Evolutionary conservation across 1,284 basidiomycete species (phyloP), one percentile per base, ranked within the genome.

Genomic region (Gymnopus androsaceus): DNA sequence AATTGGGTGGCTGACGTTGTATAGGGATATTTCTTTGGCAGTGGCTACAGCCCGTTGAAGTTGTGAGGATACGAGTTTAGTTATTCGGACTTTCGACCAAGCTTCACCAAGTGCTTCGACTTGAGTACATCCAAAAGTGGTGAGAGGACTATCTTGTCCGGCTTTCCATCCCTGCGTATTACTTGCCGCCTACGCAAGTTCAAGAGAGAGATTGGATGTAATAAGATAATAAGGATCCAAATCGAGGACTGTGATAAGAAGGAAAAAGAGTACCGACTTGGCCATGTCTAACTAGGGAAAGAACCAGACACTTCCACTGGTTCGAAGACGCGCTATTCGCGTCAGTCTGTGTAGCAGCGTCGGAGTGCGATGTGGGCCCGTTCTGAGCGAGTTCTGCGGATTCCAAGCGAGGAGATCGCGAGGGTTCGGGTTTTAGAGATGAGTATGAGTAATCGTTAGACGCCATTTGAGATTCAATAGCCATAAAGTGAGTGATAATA

Each of bases 241-340:
- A 34, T 37, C n/a, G n/a, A n/a, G n/a, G n/a, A n/a, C n/a, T n/a
- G n/a, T n/a, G n/a, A n/a, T n/a, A n/a, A n/a, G n/a, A n/a, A n/a
- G n/a, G n/a, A n/a, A n/a, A n/a, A n/a, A n/a, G n/a, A n/a, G n/a
- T n/a, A 44, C 50, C 4, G 9, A 46, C 45, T 41, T 52, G 36
- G 17, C 23, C 50, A 21, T 52, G 50, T 21, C 50, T 23, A 15
- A 52, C 21, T 4, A 52, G 50, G 7, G 50, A 30, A 25, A 52
- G 30, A 19, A 52, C 50, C n/a, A 52, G 37, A 15, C 50, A 38
- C 31, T 38, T 50, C 48, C 48, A 50, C n/a, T n/a, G n/a, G n/a
- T n/a, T n/a, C n/a, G n/a, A n/a, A n/a, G n/a, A n/a, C n/a, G n/a
- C n/a, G n/a, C n/a, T n/a, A n/a, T n/a, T n/a, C n/a, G n/a, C n/a